Evolutionary conservation across 768 basidiomycete species (phyloP), one percentile per base, ranked within the genome.

Genomic region (Mycena olivaceomarginata): DNA sequence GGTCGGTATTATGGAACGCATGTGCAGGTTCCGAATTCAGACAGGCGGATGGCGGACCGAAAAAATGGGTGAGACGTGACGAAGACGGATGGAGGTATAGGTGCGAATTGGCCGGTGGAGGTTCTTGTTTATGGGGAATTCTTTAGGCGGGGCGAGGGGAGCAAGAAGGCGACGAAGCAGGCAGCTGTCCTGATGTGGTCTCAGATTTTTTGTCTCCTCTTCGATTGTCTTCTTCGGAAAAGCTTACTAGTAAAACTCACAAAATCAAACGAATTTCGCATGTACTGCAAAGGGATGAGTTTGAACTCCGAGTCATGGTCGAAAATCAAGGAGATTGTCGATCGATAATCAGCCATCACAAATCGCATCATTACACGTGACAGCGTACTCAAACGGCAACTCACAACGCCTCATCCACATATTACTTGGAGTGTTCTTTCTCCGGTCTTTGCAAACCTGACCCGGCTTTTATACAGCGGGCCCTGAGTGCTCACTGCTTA

Each of bases 141-240:
- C 41, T 83, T 86, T 77, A 91, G 91, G 4, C 73, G 71, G 12
- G 91, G 91, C 5, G 85, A 80, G 60, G 91, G 90, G 13, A 86
- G 84, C 72, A 91, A 90, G 43, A 92, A 92, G 75, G 91, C 91
- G 6, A 91, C 91, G 62, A 90, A 89, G 79, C 82, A 88, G 76
- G 91, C 51, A 45, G 25, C 40, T 73, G 41, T 41, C 31, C 31
- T 60, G 31, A 31, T 60, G 31, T 25, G 11, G 9, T 25, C 56
- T 45, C 15, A 15, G 43, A 45, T 8, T 45, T 45, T 45, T 45
- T 45, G 11, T 45, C 43, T 45, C 43, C 43, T 31, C 31, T 31
- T 31, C 31, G 31, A 31, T 31, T 31, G 31, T 31, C 31, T 31
- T 31, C 4, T 4, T 31, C 31, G 31, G 4, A 31, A 31, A 31